These are phyloP conservation scores for Alternaria dauci DNA, from an alignment of 2,329 filamentous ascomycete genomes.

Conservation along the genomic window DNA sequence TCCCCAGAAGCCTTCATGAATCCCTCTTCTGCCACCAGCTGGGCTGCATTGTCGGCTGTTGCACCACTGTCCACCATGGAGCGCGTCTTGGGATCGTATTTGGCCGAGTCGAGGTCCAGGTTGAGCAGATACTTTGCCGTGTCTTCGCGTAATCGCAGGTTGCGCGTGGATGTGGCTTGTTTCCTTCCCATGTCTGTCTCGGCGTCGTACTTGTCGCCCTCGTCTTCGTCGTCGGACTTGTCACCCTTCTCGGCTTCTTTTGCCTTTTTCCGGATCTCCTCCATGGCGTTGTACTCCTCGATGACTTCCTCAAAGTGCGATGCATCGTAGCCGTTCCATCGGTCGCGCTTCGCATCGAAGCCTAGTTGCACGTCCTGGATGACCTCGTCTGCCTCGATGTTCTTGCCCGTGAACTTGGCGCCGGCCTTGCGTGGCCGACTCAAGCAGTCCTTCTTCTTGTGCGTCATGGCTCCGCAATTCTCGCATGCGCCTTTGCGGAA, in stretches of 20 bases:
- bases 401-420: slow-evolving; percentile 88
- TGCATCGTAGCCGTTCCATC: slow-evolving; percentile 97
- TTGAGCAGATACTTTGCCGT: slow-evolving; percentile 97
- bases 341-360: slow-evolving; percentile 97
- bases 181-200: slow-evolving; percentile 97
- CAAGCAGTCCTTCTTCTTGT: slow-evolving; percentile 93
- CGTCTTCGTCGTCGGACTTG: slow-evolving; percentile 58
- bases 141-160: slow-evolving; percentile 91
- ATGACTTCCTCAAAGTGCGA: slow-evolving; percentile 87
- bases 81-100: slow-evolving; percentile 96
- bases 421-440: slow-evolving; percentile 87
- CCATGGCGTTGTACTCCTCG: slow-evolving; percentile 86
- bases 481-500: slow-evolving; percentile 98
- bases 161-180: slow-evolving; percentile 87
- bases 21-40: slow-evolving; percentile 89
- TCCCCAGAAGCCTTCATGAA: slow-evolving; percentile 90
- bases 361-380: slow-evolving; percentile 86
- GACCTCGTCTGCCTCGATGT: slow-evolving; percentile 92
- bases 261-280: slow-evolving; percentile 70
- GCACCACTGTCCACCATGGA: slow-evolving; percentile 88
- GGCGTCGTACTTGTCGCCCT: slow-evolving; percentile 79
- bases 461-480: slow-evolving; percentile 96
- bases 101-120: slow-evolving; percentile 92
- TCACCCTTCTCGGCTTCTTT: slow-evolving; percentile 51
- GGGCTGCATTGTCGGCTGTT: slow-evolving; percentile 79